Evolutionary conservation across 768 basidiomycete species (phyloP), one percentile per base, ranked within the genome.

Genomic region (Suillus hirtellus): DNA sequence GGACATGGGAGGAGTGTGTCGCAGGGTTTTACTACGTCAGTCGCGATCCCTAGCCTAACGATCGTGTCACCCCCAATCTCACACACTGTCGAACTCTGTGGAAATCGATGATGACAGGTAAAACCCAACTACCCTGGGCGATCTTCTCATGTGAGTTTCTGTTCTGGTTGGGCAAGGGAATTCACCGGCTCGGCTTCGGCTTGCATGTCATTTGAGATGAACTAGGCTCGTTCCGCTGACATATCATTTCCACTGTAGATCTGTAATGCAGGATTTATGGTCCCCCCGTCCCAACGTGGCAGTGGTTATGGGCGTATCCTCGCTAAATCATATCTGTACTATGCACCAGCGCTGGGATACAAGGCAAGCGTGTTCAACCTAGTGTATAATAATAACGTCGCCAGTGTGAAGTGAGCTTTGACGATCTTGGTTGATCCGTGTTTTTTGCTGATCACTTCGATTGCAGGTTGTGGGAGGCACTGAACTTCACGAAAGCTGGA

Each of bases 81-180:
- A 27, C 37, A 12, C 31, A 59, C n/a, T 59, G 68, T 60, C 60
- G 43, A 46, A 44, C 10, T 63, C 47, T 54, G 24, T 62, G 11
- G 43, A 46, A 10, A 34, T 61, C 34, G 9, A 21, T 47, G 35
- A 35, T 27, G 11, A 31, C 63, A 87, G 89, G 81, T 92, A 59
- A 93, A 93, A 75, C 91, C 90, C 42, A 95, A 95, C 71, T 96
- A 95, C 76, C 95, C 93, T 8, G 93, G 93, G 46, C 81, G 93
- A 65, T 93, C 91, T 10, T 93, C 91, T 47, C 94, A 95, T 82
- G 94, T 92, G 71, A 79, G 92, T 85, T 31, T 85, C 24, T 63
- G 37, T 43, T 42, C 42, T 38, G 5, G 9, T 11, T 58, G 40
- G 56, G 56, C 56, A 58, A 42, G 56, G 56, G 56, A 24, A 58